These are phyloP conservation scores for Draba incana DNA, from an alignment of 345 rosid genomes.

Conservation along the genomic window DNA sequence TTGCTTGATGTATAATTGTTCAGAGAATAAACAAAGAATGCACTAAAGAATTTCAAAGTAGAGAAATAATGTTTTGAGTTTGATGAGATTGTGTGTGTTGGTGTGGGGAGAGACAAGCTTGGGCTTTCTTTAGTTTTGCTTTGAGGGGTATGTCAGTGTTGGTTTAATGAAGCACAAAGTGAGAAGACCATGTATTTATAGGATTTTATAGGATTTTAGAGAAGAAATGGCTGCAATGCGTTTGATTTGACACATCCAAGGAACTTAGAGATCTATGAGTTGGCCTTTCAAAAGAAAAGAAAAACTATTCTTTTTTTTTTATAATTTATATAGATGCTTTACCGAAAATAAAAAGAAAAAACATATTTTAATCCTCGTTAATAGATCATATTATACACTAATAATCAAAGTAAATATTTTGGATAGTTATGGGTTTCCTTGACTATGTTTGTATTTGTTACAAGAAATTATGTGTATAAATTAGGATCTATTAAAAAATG, in stretches of 20 bases:
- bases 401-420: not conserved
- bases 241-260: slow-evolving; percentile 42
- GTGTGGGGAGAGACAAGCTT: slow-evolving; percentile 36
- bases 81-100: slow-evolving; percentile 25
- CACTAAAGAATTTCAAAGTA: not conserved
- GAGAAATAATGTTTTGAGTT: slow-evolving; percentile 3
- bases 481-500: not conserved
- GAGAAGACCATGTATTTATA: slow-evolving; percentile 39
- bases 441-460: not conserved
- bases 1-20: not conserved
- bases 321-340: slow-evolving; percentile 6
- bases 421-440: too few relatives aligned
- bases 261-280: slow-evolving; percentile 17
- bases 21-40: slow-evolving; percentile 14
- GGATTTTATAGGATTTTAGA: slow-evolving; percentile 32
- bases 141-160: slow-evolving; percentile 24
- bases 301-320: not conserved
- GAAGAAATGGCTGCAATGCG: slow-evolving; percentile 15
- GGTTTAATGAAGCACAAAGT: slow-evolving; percentile 42
- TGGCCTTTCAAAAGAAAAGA: not conserved
- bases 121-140: slow-evolving; percentile 24
- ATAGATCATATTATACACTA: not conserved
- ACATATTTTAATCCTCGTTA: not conserved
- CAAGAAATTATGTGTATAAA: not conserved
- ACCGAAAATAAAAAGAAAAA: not conserved